Evolutionary conservation across 2,329 filamentous ascomycete genomes (phyloP).

Genomic region (Stromatinia cepivora): DNA sequence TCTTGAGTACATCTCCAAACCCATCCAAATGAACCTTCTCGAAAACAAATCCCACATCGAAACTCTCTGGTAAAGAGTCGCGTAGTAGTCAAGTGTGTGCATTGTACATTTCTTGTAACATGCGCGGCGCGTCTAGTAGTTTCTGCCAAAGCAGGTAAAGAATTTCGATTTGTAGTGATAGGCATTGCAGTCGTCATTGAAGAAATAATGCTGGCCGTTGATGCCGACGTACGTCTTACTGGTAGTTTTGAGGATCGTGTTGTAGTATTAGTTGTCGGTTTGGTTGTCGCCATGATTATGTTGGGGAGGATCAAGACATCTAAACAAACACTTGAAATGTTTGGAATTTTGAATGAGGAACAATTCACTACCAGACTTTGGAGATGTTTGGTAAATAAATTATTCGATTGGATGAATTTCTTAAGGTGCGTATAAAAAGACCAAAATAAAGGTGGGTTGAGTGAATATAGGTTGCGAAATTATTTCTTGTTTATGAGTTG

Average conservation of each 20-base stretch:
- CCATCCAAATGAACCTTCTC: constrained; percentile 62
- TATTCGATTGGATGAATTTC: neutral
- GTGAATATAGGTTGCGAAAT: neutral
- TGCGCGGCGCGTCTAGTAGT: constrained; percentile 6
- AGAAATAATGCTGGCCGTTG: constrained; percentile 16
- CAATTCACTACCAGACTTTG: constrained; percentile 11
- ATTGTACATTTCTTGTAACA: constrained; percentile 42
- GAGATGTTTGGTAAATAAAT: neutral
- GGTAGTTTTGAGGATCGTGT: neutral
- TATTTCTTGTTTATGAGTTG: neutral
- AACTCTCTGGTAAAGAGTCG: constrained; percentile 57
- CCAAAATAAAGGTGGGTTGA: neutral
- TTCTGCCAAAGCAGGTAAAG: constrained; percentile 13
- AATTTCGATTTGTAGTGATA: constrained; percentile 1
- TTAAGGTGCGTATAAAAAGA: neutral
- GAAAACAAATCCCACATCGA: constrained; percentile 59
- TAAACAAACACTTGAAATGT: constrained; percentile 4
- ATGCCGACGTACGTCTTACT: constrained; percentile 12
- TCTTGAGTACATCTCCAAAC: constrained; percentile 74
- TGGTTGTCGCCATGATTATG: constrained; percentile 16
- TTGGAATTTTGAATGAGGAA: neutral
- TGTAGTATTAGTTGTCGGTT: neutral
- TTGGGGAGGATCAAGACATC: constrained; percentile 1
- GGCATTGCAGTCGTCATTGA: constrained; percentile 13
- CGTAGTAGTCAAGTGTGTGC: constrained; percentile 69